Evolutionary conservation across 305 asterid genomes (phyloP).

Genomic region (Ilex paraguariensis): DNA sequence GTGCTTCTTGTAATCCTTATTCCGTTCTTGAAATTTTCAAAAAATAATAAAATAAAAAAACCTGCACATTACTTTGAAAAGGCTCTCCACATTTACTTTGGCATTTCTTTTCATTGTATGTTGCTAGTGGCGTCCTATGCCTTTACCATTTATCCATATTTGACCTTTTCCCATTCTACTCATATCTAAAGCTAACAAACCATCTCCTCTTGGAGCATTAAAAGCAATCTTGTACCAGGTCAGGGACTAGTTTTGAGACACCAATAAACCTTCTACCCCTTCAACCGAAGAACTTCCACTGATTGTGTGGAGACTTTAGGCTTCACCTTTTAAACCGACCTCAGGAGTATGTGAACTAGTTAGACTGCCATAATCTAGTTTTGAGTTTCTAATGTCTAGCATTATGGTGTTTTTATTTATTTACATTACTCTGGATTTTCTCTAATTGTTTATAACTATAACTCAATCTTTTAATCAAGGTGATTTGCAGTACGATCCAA

Average conservation of each 20-base stretch:
- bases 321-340: conserved; percentile 81
- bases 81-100: conserved; percentile 62
- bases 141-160: not conserved
- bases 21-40: no score
- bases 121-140: conserved; percentile 11
- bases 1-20: no score
- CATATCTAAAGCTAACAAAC: not conserved
- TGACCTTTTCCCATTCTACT: not conserved
- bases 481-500: no score
- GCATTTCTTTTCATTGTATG: conserved; percentile 60
- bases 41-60: no score
- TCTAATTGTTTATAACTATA: no score
- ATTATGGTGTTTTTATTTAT: no score
- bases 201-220: no score
- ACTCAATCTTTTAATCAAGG: no score
- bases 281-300: conserved; percentile 73
- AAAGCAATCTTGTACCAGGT: conserved; percentile 76
- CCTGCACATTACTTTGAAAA: conserved; percentile 37
- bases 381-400: no score
- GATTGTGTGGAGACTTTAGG: conserved; percentile 37
- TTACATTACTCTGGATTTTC: no score
- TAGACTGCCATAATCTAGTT: no score
- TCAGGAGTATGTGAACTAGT: conserved; percentile 14
- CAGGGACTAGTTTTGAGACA: conserved; percentile 70
- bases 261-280: conserved; percentile 51